These are phyloP conservation scores for Petunia axillaris DNA, from an alignment of 257 asterid genomes.

Conservation along the genomic window DNA sequence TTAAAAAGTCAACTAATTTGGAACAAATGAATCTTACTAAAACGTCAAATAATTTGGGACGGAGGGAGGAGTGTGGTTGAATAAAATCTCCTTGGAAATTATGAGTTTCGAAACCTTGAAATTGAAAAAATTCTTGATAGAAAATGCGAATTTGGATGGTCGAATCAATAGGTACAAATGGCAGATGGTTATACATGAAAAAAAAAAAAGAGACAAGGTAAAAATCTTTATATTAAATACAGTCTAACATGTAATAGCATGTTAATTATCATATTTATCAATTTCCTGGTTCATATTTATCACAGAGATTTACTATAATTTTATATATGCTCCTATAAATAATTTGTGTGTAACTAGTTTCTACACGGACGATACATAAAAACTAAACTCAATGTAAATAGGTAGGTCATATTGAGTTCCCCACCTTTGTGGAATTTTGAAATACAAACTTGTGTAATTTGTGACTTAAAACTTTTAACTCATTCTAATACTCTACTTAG, in stretches of 20 bases:
- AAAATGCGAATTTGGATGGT: too few species aligned
- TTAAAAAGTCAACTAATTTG: too few species aligned
- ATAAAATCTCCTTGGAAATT: too few species aligned
- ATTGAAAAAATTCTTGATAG: too few species aligned
- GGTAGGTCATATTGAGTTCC: not conserved
- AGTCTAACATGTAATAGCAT: not conserved
- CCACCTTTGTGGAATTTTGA: not conserved
- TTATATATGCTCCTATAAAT: not conserved
- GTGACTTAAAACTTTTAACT: not conserved
- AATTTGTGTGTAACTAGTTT: not conserved
- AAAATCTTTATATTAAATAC: not conserved
- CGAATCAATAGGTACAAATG: too few species aligned
- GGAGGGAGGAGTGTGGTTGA: too few species aligned
- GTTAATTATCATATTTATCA: not conserved
- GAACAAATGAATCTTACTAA: too few species aligned
- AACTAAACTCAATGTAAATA: too few species aligned
- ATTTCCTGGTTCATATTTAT: not conserved
- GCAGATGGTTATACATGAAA: too few species aligned
- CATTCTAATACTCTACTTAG: not conserved
- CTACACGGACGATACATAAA: not conserved
- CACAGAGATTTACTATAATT: not conserved
- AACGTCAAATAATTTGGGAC: too few species aligned
- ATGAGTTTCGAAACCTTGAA: too few species aligned
- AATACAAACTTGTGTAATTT: not conserved
- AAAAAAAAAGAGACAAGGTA: too few species aligned